Evolutionary conservation across 306 rosid genomes (phyloP).

Genomic region (Vicia villosa): DNA sequence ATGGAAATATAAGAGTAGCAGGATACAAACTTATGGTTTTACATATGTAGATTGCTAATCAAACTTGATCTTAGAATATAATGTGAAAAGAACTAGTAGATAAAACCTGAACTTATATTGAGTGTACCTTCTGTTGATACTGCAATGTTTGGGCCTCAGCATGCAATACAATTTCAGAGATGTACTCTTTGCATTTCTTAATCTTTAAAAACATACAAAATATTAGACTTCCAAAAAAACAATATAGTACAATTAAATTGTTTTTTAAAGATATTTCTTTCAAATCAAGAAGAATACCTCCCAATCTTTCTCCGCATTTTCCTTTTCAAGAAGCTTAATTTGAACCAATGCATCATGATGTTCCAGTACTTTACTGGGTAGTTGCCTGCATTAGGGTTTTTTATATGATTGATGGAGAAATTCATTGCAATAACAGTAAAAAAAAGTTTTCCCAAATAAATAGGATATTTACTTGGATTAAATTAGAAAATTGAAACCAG

Average conservation of each 20-base stretch:
- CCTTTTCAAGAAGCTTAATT: slow-evolving; percentile 81
- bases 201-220: slow-evolving; percentile 61
- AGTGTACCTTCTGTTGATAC: slow-evolving; percentile 89
- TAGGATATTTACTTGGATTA: neutral
- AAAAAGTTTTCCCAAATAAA: slow-evolving; percentile 14
- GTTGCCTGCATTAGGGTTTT: slow-evolving; percentile 54
- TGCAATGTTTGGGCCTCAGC: slow-evolving; percentile 92
- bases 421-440: slow-evolving; percentile 13
- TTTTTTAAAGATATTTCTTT: slow-evolving; percentile 14
- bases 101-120: slow-evolving; percentile 12
- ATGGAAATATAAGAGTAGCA: slow-evolving; percentile 33
- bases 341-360: slow-evolving; percentile 64
- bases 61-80: slow-evolving; percentile 8
- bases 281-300: slow-evolving; percentile 58
- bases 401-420: slow-evolving; percentile 28
- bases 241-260: slow-evolving; percentile 1
- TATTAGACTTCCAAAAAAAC: slow-evolving; percentile 15
- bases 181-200: slow-evolving; percentile 75
- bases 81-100: slow-evolving; percentile 17
- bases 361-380: slow-evolving; percentile 47
- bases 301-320: slow-evolving; percentile 65
- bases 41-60: slow-evolving; percentile 1
- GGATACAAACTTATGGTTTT: slow-evolving; percentile 8
- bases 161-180: slow-evolving; percentile 82
- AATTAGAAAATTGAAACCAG: slow-evolving; percentile 10